Conservation (phyloP, 1,284 basidiomycete species). For the Cutaneotrichosporon cutaneum region DNA sequence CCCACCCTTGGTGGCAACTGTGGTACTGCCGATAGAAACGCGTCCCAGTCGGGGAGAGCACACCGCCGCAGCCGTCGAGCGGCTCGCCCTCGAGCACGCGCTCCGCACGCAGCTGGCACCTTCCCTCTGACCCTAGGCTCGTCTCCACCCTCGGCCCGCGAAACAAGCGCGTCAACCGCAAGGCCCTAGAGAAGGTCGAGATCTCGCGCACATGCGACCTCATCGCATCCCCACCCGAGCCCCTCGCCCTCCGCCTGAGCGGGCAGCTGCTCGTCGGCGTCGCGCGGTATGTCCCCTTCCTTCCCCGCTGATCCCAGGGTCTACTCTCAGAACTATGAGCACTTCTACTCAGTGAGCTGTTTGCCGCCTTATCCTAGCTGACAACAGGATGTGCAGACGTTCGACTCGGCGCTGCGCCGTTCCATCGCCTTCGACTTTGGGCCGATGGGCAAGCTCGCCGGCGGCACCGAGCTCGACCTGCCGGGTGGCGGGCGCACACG, state of each 20-base stretch:
- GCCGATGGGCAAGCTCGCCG: slow-evolving; percentile 6
- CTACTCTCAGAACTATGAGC: slow-evolving; percentile 39
- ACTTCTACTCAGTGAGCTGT: slow-evolving; percentile 41
- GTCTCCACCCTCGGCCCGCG: slow-evolving; percentile 82
- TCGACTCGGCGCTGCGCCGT: slow-evolving; percentile 34
- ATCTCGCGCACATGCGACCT: slow-evolving; percentile 73
- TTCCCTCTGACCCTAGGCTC: slow-evolving; percentile 60
- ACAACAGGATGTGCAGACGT: slow-evolving; percentile 35
- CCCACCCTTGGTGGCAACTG: too few species aligned
- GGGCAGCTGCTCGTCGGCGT: slow-evolving; percentile 84
- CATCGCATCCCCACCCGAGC: slow-evolving; percentile 76
- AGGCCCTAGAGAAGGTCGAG: slow-evolving; percentile 74
- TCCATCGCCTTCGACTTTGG: slow-evolving; percentile 29
- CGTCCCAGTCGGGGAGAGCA: too few species aligned
- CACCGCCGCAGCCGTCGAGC: too few species aligned
- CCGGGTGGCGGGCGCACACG: slow-evolving; percentile 37
- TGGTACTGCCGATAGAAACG: too few species aligned
- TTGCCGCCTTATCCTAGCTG: background rate
- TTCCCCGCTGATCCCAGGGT: slow-evolving; percentile 24
- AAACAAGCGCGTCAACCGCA: slow-evolving; percentile 74
- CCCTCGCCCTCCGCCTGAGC: slow-evolving; percentile 76
- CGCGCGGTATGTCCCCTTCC: slow-evolving; percentile 63
- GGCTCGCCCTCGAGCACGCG: too few species aligned
- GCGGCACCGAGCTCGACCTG: slow-evolving; percentile 33
- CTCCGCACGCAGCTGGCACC: too few species aligned